phyloP scores from a whole-genome alignment of 768 basidiomycete species.

The Mycena floridula region DNA sequence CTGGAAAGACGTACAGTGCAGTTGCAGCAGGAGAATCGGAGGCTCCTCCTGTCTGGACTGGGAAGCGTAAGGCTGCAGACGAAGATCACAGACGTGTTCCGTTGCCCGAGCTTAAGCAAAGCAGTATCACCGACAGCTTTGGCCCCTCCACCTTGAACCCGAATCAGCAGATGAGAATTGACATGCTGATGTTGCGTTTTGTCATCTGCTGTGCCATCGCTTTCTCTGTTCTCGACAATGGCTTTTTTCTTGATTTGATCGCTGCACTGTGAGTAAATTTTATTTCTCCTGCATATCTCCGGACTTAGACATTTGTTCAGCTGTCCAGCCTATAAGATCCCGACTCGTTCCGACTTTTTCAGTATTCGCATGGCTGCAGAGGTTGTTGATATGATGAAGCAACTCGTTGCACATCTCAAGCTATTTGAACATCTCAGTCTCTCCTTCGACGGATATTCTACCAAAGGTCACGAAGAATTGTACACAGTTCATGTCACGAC shows the following conservation, averaged over 20 bases:
- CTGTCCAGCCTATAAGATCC: slow-evolving; percentile 3
- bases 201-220: slow-evolving; percentile 9
- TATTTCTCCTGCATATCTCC: neutral
- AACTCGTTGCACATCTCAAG: neutral
- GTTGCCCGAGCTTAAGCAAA: slow-evolving; percentile 2
- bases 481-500: slow-evolving; percentile 7
- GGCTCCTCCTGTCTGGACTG: neutral
- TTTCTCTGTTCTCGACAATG: slow-evolving; percentile 4
- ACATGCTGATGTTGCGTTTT: slow-evolving; percentile 1
- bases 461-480: slow-evolving; percentile 4
- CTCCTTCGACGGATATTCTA: slow-evolving; percentile 7
- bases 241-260: slow-evolving; percentile 9
- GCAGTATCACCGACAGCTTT: neutral
- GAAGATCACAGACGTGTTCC: neutral
- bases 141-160: neutral
- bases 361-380: slow-evolving; percentile 2
- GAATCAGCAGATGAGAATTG: slow-evolving; percentile 3
- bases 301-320: neutral
- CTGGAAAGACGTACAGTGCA: neutral
- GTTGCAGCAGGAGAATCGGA: neutral
- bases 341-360: slow-evolving; percentile 5
- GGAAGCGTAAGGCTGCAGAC: neutral
- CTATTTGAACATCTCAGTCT: slow-evolving; percentile 1
- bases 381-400: neutral
- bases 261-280: neutral